Conservation (phyloP, 1,139 yeast genomes). For the Kluyveromyces sp. region DNA sequence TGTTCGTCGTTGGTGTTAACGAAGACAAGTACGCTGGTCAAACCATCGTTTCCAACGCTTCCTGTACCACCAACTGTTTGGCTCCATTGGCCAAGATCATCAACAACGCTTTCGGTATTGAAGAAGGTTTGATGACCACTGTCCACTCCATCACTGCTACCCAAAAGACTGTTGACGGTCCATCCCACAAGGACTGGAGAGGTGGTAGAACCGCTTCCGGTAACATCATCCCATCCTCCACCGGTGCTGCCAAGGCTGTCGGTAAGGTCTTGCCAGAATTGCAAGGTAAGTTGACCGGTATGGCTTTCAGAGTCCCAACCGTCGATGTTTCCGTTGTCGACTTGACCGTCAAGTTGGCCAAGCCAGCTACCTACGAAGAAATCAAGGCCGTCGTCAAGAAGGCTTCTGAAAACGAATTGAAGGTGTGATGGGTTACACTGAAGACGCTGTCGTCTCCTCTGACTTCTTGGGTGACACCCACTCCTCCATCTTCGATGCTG, state of each 20-base stretch:
- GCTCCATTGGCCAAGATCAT: slow-evolving; percentile 84
- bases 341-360: slow-evolving; percentile 63
- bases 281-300: slow-evolving; percentile 84
- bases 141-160: slow-evolving; percentile 87
- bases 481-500: slow-evolving; percentile 77
- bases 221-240: slow-evolving; percentile 82
- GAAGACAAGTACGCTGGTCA: slow-evolving; percentile 64
- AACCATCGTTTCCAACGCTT: slow-evolving; percentile 74
- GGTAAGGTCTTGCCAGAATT: slow-evolving; percentile 83
- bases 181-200: slow-evolving; percentile 94
- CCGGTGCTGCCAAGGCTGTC: slow-evolving; percentile 91
- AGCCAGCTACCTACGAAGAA: slow-evolving; percentile 66
- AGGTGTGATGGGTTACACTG: slow-evolving; percentile 75
- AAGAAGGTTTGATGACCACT: slow-evolving; percentile 85
- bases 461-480: slow-evolving; percentile 70
- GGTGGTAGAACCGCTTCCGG: slow-evolving; percentile 93
- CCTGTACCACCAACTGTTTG: slow-evolving; percentile 86
- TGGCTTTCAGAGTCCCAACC: slow-evolving; percentile 86
- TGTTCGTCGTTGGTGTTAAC: slow-evolving; percentile 86
- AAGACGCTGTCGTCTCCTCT: slow-evolving; percentile 77
- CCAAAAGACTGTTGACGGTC: slow-evolving; percentile 88
- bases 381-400: slow-evolving; percentile 62
- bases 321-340: slow-evolving; percentile 79
- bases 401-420: slow-evolving; percentile 64
- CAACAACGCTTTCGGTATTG: slow-evolving; percentile 72